A percentile compares a stretch with the other conserved stretches of the same genome.
Conservation (phyloP, 73 alveolate genomes). For the Symbiodinium natans region DNA sequence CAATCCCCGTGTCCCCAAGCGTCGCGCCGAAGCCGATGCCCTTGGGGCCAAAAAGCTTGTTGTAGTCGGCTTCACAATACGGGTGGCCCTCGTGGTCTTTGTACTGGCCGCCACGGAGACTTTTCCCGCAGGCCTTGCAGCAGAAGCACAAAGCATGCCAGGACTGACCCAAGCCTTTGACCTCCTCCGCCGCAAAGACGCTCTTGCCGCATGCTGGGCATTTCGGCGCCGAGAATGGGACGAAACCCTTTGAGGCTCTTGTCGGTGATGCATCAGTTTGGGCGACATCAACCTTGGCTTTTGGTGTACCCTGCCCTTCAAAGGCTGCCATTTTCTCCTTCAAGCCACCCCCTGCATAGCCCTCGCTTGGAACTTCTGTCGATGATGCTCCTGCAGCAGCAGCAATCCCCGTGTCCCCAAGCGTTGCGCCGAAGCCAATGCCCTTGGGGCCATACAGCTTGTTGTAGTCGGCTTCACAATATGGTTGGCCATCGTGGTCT, state of each 20-base stretch:
- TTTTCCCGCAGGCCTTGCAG: conserved; percentile 16
- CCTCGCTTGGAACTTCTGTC: not conserved
- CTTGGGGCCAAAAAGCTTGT: conserved; percentile 10
- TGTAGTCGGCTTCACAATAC: not conserved
- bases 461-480: not conserved
- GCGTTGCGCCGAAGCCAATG: not conserved
- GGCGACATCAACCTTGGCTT: not conserved
- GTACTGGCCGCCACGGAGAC: conserved; percentile 7
- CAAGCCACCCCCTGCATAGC: not conserved
- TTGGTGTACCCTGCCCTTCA: not conserved
- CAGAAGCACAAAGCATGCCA: conserved; percentile 3
- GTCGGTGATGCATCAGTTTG: not conserved
- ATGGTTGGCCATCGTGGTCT: conserved; percentile 7
- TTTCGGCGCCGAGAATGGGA: not conserved
- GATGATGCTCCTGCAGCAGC: not conserved
- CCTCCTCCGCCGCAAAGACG: conserved; percentile 10
- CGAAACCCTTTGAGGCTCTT: not conserved
- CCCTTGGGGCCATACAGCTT: conserved; percentile 34
- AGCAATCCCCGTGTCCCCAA: conserved; percentile 3
- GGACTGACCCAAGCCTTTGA: not conserved
- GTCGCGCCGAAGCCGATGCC: conserved; percentile 1
- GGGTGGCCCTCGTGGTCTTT: conserved; percentile 14
- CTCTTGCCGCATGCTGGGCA: conserved; percentile 10
- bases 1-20: not conserved
- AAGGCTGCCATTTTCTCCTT: not conserved